Evolutionary conservation across 495 filamentous ascomycete species (phyloP), one percentile per base, ranked within the genome.

Genomic region (Melanomma pulvis-pyrius): DNA sequence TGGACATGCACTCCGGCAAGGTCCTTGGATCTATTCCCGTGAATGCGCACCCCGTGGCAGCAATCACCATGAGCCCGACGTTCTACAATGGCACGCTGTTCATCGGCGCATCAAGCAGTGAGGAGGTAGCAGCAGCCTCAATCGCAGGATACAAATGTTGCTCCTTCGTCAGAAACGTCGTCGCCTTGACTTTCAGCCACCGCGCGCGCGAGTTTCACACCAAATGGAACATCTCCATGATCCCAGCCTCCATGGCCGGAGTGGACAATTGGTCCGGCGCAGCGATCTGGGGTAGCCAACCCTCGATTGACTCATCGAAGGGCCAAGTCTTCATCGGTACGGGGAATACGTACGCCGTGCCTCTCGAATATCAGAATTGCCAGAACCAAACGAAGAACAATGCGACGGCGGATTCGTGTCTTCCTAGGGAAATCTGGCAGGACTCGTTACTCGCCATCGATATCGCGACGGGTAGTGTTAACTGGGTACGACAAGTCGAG

Each of bases 311-410:
- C 46, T 15, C 36, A 1, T 28, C 13, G 1, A 71, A 70, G 6
- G 49, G 65, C 25, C 78, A 79, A 59, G 73, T 80, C 53, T 78
- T 77, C 68, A 72, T 78, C 64, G 78, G 30, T 65, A 79, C 79
- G 7, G 78, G 76, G 4, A 78, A 79, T 60, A 26, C 71, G 3
- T 80, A 79, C 63, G 54, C 56, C 1, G 36, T 71, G 2, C 74
- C 76, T 0, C 19, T 58, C 12, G 51, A 22, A 1, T 69, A 63
- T 47, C 32, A 59, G 9, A 58, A 63, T 11, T 79, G 78, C 54
- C 61, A 68, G 13, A 61, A 71, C 26, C 25, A 19, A 24, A 67
- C 65, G 21, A 15, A 53, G 25, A 53, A 53, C 50, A 53, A 19
- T 24, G 44, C 46, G 21, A 39, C 62, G 15, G 63, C 63, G 39